A percentile compares a stretch with the other conserved stretches of the same genome.
Conservation (phyloP, 2,329 filamentous ascomycete species). For the Fusarium pilosicola region DNA sequence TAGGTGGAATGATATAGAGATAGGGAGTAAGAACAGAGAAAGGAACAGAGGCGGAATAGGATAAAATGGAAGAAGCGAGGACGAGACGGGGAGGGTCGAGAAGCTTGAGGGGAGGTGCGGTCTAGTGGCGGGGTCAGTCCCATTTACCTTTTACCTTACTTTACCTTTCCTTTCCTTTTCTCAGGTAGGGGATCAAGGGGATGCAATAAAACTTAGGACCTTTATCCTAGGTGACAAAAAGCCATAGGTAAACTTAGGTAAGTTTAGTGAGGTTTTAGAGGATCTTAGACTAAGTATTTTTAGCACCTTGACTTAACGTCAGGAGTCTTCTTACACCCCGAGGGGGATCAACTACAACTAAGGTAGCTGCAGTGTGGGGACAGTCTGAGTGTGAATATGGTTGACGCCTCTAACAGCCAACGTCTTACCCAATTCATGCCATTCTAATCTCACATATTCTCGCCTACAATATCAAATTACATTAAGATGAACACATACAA, state of each 20-base stretch:
- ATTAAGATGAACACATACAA: constrained; percentile 6
- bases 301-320: too few species aligned
- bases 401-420: constrained; percentile 18
- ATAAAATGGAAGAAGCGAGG: constrained; percentile 28
- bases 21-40: constrained; percentile 4
- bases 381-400: neutral
- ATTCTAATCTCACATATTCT: constrained; percentile 24
- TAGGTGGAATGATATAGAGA: constrained; percentile 4
- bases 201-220: too few species aligned
- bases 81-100: constrained; percentile 15
- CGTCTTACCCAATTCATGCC: constrained; percentile 31
- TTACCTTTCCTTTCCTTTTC: constrained; percentile 9
- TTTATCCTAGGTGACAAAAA: too few species aligned
- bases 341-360: too few species aligned
- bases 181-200: constrained; percentile 39
- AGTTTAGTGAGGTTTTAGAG: too few species aligned
- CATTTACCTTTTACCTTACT: constrained; percentile 45
- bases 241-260: neutral
- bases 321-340: too few species aligned
- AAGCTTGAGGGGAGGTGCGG: constrained; percentile 38
- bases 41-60: constrained; percentile 28
- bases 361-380: constrained; percentile 34
- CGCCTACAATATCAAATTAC: constrained; percentile 20
- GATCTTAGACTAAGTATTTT: too few species aligned
- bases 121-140: constrained; percentile 42